Evolutionary conservation across 257 asterid species (phyloP), one percentile per base, ranked within the genome.

Genomic region (Marsdenia floribunda): DNA sequence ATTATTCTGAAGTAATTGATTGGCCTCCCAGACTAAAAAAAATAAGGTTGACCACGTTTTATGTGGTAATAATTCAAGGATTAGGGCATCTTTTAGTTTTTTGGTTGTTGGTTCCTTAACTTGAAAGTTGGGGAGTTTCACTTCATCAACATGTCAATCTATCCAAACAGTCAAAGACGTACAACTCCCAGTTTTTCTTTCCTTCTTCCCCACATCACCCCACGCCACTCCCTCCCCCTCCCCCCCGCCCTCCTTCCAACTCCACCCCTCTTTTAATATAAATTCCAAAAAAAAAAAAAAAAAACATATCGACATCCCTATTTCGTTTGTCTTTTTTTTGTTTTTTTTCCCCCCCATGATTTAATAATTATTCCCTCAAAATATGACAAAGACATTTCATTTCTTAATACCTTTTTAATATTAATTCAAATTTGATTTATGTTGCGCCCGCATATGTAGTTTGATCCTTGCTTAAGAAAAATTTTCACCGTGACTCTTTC

Each of bases 61-160:
- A 73, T 77, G 72, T 52, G 76, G 73, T 77, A 61, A 74, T 78
- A 78, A 77, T 72, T 64, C 75, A 70, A 40, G 63, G 60, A 66
- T 66, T 74, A 53, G 46, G 74, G 75, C 79, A 74, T 57, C 52
- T 69, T 77, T 42, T 37, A 60, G 49, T 72, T 75, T 24, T 53
- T 64, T 4, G 76, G 77, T 72, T n/a, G 82, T 75, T 72, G 78
- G 78, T 83, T 85, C 72, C 87, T 82, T 88, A 71, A 71, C 86
- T 81, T 85, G n/a, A 80, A 83, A 79, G 88, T 21, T 50, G 86
- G 79, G 83, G 81, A 80, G 73, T 80, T 86, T 50, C 44, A 59
- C 65, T 79, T 79, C 63, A 47, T 29, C 33, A 52, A 60, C 83
- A 54, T 84, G 77, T 73, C 84, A 73, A 75, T 76, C 70, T 67